Evolutionary conservation across 306 rosid species (phyloP).

Genomic region (Adenanthera pavonina): DNA sequence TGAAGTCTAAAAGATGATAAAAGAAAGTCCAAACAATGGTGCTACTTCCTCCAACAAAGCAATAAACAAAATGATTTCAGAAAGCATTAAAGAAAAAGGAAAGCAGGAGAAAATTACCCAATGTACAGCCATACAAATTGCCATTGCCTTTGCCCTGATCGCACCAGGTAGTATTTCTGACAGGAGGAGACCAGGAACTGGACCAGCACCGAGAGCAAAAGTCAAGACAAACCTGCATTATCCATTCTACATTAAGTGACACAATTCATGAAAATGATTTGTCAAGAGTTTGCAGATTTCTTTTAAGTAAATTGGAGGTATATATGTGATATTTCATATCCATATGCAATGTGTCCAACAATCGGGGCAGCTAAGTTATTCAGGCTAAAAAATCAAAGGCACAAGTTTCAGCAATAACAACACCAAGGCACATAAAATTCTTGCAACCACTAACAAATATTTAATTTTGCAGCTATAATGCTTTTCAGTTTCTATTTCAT

Average conservation of each 20-base stretch:
- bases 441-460: slow-evolving; percentile 1
- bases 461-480: neutral
- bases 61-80: neutral
- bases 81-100: slow-evolving; percentile 30
- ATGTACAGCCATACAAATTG: slow-evolving; percentile 84
- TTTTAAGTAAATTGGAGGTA: slow-evolving; percentile 21
- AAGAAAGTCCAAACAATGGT: slow-evolving; percentile 6
- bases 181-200: slow-evolving; percentile 82
- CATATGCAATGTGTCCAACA: slow-evolving; percentile 20
- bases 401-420: neutral
- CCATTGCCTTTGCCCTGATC: slow-evolving; percentile 88
- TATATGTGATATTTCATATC: slow-evolving; percentile 20
- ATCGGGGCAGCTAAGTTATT: slow-evolving; percentile 25
- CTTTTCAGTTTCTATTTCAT: neutral
- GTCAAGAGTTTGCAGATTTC: slow-evolving; percentile 20
- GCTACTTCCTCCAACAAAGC: neutral
- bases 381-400: slow-evolving; percentile 14
- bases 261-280: slow-evolving; percentile 16
- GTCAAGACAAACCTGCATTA: slow-evolving; percentile 69
- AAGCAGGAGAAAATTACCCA: slow-evolving; percentile 60
- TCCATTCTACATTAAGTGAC: slow-evolving; percentile 37
- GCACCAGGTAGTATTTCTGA: slow-evolving; percentile 73
- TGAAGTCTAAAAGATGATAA: neutral
- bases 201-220: slow-evolving; percentile 83
- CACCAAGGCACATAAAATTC: slow-evolving; percentile 1